A percentile compares a stretch with the other conserved stretches of the same genome.
Evolutionary conservation across 345 rosid genomes (phyloP).

Genomic region (Corymbia maculata): DNA sequence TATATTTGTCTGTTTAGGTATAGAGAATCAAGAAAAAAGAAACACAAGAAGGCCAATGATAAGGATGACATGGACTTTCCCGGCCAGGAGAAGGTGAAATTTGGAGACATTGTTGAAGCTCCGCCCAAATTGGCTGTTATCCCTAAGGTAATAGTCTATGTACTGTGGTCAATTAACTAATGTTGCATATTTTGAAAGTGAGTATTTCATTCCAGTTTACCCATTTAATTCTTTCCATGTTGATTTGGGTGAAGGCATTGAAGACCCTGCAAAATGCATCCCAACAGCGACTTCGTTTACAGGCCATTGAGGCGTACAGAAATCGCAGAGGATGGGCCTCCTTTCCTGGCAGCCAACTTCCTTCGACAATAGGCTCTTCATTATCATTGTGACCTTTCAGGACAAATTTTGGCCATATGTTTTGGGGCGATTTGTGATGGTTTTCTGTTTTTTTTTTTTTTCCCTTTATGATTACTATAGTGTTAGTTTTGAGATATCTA

Average conservation of each 20-base stretch:
- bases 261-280: conserved; percentile 44
- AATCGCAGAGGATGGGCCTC: conserved; percentile 59
- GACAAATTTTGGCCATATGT: background rate
- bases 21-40: conserved; percentile 67
- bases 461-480: background rate
- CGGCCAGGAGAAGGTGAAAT: conserved; percentile 49
- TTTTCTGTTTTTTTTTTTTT: background rate
- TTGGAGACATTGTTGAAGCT: conserved; percentile 86
- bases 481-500: background rate
- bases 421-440: background rate
- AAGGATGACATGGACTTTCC: conserved; percentile 54
- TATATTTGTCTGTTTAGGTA: conserved; percentile 23
- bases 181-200: background rate
- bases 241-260: conserved; percentile 24
- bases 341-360: conserved; percentile 60
- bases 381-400: background rate
- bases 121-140: conserved; percentile 58
- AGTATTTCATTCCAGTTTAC: background rate
- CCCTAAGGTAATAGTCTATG: conserved; percentile 44
- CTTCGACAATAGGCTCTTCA: conserved; percentile 8
- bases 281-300: conserved; percentile 59
- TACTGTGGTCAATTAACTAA: background rate
- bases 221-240: background rate
- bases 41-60: conserved; percentile 31
- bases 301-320: conserved; percentile 75